Base-by-base conservation (phyloP, 176 grass and related monocot species). In the Calamus simplicifolius region DNA sequence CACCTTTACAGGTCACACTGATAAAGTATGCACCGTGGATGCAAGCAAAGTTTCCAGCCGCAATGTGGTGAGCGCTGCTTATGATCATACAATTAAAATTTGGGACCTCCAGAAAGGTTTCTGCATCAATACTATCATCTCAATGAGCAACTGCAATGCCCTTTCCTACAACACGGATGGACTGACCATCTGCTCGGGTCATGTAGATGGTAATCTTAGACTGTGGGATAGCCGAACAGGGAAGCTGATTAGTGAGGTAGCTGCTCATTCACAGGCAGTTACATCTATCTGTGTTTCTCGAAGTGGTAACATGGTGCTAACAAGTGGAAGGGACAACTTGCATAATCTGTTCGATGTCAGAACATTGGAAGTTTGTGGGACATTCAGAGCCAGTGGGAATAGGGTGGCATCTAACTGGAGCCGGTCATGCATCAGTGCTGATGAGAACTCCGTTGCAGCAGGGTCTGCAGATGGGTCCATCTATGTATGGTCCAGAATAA, bases 51-150 rank as follows among this genome's bases (percentile, higher is more conserved):
- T 82, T 29, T 79, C 75, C 18, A 87, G 74, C 53, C 87, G 65
- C 48, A 26, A 81, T 72, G 29, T 88, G 48, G 84, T 85, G 50
- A 98, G 87, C 75, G 77, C 87, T 56, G 84, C 87, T 19, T 77
- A 63, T 57, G 93, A 92, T 72, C 87, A 79, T 67, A 98, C 93
- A n/a, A 92, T 98, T 68, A 98, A 98, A 78, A 77, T 88, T 57
- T 92, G 93, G 93, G 93, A 98, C 64, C 80, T 98, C 21, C 77
- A 85, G 43, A 85, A 82, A 19, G 93, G 93, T 54, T 92, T 81
- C 62, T 98, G 93, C 76, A 82, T 76, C 61, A 88, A 83, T 58
- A 98, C 93, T 50, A 92, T 98, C 69, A 85, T 88, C 81, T 92
- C 81, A 26, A 68, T 74, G 56, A 98, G 87, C 74, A 98, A 81